Percentiles rank a stretch among this genome's conserved stretches.
phyloP scores from a whole-genome alignment of 2,329 filamentous ascomycete genomes.

The Hypoxylon sp. region DNA sequence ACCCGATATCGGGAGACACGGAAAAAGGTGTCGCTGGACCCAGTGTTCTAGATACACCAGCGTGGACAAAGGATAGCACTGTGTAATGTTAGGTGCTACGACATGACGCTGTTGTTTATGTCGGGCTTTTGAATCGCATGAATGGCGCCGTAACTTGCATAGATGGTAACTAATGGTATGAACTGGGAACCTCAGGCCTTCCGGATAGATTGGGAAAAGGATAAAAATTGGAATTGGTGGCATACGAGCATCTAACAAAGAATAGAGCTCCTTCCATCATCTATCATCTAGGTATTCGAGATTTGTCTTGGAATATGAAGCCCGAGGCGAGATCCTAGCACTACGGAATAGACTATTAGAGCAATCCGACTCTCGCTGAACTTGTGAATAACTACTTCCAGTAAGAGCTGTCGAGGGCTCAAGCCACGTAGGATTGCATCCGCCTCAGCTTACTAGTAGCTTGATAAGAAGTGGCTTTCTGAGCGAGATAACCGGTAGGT shows the following conservation, averaged over 20 bases:
- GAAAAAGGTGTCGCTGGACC: conserved; percentile 31
- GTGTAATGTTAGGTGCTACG: conserved; percentile 8
- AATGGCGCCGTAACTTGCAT: conserved; percentile 1
- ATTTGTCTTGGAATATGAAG: background rate
- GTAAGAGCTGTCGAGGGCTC: background rate
- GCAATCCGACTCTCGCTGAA: background rate
- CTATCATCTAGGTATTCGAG: background rate
- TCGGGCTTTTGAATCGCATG: background rate
- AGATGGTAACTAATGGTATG: conserved; percentile 2
- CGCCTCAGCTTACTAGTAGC: background rate
- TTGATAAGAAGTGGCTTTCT: conserved; percentile 5
- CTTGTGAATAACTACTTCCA: background rate
- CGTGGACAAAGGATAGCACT: conserved; percentile 19
- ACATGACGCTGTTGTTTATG: background rate
- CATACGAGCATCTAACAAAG: background rate
- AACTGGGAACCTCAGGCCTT: background rate
- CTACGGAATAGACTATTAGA: background rate
- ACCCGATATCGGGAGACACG: conserved; percentile 1
- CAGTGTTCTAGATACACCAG: background rate
- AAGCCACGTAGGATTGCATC: background rate
- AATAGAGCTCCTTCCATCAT: background rate
- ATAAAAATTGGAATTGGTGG: conserved; percentile 4
- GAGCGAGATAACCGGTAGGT: background rate
- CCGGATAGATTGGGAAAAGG: background rate
- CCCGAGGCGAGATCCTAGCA: background rate